phyloP scores from a whole-genome alignment of 1,139 yeast species.

The Suhomyces maxii region DNA sequence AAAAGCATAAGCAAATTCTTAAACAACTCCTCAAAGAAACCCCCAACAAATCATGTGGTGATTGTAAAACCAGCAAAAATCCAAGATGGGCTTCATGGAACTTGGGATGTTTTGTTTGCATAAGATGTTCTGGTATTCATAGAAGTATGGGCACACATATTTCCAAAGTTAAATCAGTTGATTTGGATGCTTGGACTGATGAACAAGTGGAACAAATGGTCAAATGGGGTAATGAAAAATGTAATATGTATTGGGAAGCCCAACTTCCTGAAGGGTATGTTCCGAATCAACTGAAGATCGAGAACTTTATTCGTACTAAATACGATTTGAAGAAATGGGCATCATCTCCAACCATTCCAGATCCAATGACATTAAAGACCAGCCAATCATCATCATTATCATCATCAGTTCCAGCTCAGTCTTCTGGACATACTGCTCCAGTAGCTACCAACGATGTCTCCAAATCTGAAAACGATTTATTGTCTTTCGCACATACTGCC shows the following conservation, averaged over 20 bases:
- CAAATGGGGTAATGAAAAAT: slow-evolving; percentile 80
- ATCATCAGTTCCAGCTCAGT: slow-evolving; percentile 2
- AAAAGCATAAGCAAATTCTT: slow-evolving; percentile 65
- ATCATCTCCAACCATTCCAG: slow-evolving; percentile 50
- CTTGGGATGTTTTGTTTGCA: slow-evolving; percentile 88
- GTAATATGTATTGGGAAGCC: slow-evolving; percentile 81
- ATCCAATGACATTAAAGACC: slow-evolving; percentile 46
- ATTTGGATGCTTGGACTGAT: slow-evolving; percentile 95
- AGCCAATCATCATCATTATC: background rate
- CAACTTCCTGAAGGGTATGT: slow-evolving; percentile 67
- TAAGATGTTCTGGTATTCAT: slow-evolving; percentile 91
- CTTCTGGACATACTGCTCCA: background rate
- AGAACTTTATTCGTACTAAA: slow-evolving; percentile 85
- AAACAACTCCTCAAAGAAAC: slow-evolving; percentile 73
- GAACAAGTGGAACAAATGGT: slow-evolving; percentile 84
- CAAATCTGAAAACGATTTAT: slow-evolving; percentile 4
- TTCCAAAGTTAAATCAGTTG: slow-evolving; percentile 82
- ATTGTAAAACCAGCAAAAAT: slow-evolving; percentile 83
- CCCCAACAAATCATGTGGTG: slow-evolving; percentile 80
- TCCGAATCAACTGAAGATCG: slow-evolving; percentile 85
- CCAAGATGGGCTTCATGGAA: slow-evolving; percentile 99
- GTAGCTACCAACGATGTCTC: background rate
- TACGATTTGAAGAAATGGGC: slow-evolving; percentile 91
- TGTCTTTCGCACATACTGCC: slow-evolving; percentile 1
- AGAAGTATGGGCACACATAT: slow-evolving; percentile 95